Conservation (phyloP, 805 yeast genomes). For the Metschnikowia similis region DNA sequence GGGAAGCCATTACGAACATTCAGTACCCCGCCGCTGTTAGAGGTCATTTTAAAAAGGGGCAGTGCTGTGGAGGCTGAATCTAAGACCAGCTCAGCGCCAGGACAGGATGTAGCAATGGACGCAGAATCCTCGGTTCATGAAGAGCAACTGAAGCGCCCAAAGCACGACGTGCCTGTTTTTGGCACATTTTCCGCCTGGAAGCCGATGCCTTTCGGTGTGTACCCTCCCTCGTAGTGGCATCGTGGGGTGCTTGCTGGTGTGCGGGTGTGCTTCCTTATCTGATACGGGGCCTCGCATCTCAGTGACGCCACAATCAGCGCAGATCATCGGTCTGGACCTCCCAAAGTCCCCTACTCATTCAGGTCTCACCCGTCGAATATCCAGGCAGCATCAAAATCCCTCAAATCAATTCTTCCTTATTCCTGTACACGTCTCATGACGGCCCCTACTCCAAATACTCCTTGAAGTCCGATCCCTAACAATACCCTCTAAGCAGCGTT, state of each 20-base stretch:
- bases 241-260: neutral
- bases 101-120: neutral
- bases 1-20: neutral
- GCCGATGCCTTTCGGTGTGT: conserved; percentile 1
- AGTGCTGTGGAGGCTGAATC: neutral
- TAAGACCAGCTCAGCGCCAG: neutral
- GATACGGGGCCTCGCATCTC: conserved; percentile 1
- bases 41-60: conserved; percentile 2
- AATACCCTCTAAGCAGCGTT: neutral
- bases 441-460: neutral
- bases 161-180: neutral
- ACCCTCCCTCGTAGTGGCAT: conserved; percentile 1
- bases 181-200: conserved; percentile 1
- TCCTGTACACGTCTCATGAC: neutral
- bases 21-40: conserved; percentile 9
- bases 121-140: neutral
- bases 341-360: no score
- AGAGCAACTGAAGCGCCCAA: neutral
- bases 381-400: neutral
- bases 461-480: neutral
- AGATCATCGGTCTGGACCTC: neutral
- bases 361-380: neutral
- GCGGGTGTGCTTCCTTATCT: conserved; percentile 1
- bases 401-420: neutral
- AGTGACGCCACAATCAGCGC: conserved; percentile 2